phyloP scores from a whole-genome alignment of 305 asterid species.

The Stenogyne calaminthoides region DNA sequence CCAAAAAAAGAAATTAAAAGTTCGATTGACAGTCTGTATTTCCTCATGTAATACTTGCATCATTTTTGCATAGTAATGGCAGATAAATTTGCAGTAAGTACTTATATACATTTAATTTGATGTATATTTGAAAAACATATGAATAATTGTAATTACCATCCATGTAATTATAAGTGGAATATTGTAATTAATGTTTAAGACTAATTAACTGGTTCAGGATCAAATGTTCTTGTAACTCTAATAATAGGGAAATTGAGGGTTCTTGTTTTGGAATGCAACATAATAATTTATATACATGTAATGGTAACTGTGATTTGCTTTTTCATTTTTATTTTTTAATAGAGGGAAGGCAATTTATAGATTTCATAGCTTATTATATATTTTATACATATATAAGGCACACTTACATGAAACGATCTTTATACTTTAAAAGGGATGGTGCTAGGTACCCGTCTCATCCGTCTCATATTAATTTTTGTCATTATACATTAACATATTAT shows the following conservation, averaged over 20 bases:
- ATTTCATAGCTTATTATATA: background rate
- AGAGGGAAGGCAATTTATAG: background rate
- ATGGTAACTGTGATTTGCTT: background rate
- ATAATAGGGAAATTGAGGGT: background rate
- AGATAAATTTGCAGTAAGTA: background rate
- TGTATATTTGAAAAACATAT: background rate
- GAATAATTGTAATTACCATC: constrained; percentile 13
- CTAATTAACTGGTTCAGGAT: constrained; percentile 13
- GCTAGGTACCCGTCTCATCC: no score
- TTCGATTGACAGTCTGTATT: background rate
- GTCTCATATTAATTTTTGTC: no score
- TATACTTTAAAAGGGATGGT: no score
- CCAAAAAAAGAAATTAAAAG: background rate
- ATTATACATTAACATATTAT: no score
- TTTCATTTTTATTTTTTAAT: background rate
- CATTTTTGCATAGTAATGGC: background rate
- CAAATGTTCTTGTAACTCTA: background rate
- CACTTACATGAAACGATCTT: no score
- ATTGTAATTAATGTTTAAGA: constrained; percentile 1
- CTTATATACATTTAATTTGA: constrained; percentile 9
- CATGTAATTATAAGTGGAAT: background rate
- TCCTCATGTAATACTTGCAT: background rate
- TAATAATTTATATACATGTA: background rate
- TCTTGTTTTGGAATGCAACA: background rate
- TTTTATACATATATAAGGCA: no score